Base-by-base conservation (phyloP, 163 green algal species). In the Chlamydomonas reinhardtii region DNA sequence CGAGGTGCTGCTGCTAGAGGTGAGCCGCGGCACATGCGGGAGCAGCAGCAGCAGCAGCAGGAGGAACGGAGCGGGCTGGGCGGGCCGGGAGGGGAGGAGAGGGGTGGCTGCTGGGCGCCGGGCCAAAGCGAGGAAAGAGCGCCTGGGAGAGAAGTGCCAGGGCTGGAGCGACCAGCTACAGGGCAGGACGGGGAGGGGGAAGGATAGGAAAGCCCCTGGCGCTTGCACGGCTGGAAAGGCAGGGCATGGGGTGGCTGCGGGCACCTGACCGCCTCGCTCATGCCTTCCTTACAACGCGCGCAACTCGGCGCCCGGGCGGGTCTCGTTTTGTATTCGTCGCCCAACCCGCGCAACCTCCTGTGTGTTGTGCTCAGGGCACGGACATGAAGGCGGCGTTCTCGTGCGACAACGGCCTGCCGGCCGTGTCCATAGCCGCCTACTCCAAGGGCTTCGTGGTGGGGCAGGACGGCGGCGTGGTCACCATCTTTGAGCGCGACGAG, bases 401-500 rank as follows among this genome's bases (percentile, higher is more conserved):
- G 15, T 86, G 82, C 29, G 92, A 94, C 68, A 91, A 92, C 61
- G 90, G 92, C 43, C 87, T 90, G 16, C 79, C 83, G 19, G 89
- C 94, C 17, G 89, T 92, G 59, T 91, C 83, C 27, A 85, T 96
- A 22, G 85, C 86, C 2, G 72, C 83, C 17, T 95, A 94, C 88
- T 92, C 84, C 79, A 95, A 96, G 92, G 96, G 96, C 76, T 98
- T 98, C 89, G 90, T 97, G 66, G 95, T 93, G 54, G 96, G 94
- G 19, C 91, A 95, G 59, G 92, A 90, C 34, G 73, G 79, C 12
- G 96, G 96, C n/a, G 79, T 91, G 39, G 86, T 98, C 35, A 90
- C 86, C 24, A 89, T 98, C 19, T 98, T 95, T 89, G 96, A 98
- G 74, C 92, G 92, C 34, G 94, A 96, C 62, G 95, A 97, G 31